Percentiles rank a stretch among this genome's conserved stretches.
Evolutionary conservation across 805 yeast species (phyloP).

Genomic region (Komagataella kurtzmanii): DNA sequence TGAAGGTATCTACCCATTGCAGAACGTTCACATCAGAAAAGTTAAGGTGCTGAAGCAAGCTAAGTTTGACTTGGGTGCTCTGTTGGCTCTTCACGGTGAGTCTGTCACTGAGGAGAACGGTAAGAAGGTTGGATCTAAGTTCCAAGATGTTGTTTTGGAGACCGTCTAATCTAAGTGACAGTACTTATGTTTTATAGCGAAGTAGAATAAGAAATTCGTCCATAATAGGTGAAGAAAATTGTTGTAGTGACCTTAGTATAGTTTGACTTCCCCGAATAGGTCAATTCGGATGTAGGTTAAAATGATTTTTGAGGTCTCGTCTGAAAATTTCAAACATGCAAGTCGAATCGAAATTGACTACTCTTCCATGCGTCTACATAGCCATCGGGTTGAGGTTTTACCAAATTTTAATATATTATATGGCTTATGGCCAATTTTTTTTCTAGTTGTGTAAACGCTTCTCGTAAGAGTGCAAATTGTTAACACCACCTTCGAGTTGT

Average conservation of each 20-base stretch:
- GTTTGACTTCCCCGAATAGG: not conserved
- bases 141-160: conserved; percentile 98
- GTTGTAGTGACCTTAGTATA: not conserved
- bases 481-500: conserved; percentile 97
- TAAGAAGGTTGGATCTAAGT: conserved; percentile 88
- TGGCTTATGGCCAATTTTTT: not conserved
- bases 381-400: not conserved
- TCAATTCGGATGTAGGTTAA: too few relatives aligned
- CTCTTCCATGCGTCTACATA: not conserved
- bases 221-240: not conserved
- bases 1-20: conserved; percentile 90
- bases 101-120: conserved; percentile 89
- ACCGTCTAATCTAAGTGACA: conserved; percentile 49
- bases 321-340: too few relatives aligned
- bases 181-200: conserved; percentile 1
- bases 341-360: not conserved
- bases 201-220: conserved; percentile 2
- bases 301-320: too few relatives aligned
- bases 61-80: conserved; percentile 94
- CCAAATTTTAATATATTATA: not conserved
- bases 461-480: conserved; percentile 92
- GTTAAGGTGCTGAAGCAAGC: conserved; percentile 98
- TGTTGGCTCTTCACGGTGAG: conserved; percentile 97
- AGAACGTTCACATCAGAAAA: conserved; percentile 97
- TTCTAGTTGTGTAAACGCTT: conserved; percentile 83